Conservation (phyloP, 202 grass and related monocot species). For the Musa balbisiana region DNA sequence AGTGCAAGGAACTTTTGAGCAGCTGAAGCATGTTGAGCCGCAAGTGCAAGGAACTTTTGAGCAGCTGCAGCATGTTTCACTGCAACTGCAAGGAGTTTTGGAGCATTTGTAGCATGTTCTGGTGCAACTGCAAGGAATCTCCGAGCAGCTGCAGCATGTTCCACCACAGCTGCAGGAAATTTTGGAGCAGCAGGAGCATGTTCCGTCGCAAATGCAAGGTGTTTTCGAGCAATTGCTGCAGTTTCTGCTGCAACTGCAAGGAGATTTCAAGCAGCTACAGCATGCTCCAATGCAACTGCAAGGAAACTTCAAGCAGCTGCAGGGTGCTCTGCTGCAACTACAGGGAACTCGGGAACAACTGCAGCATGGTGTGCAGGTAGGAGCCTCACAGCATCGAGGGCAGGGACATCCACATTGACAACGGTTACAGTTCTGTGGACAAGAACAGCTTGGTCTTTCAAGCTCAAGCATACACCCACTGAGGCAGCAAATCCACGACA, state of each 20-base stretch:
- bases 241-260: neutral
- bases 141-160: neutral
- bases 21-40: neutral
- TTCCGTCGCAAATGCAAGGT: conserved; percentile 11
- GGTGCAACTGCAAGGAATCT: neutral
- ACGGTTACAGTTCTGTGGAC: conserved; percentile 1
- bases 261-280: neutral
- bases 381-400: neutral
- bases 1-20: neutral
- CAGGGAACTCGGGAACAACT: conserved; percentile 1
- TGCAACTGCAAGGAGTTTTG: neutral
- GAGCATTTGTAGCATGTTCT: conserved; percentile 17
- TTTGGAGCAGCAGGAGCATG: neutral
- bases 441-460: conserved; percentile 31
- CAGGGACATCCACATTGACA: conserved; percentile 24
- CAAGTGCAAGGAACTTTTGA: neutral
- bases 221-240: neutral
- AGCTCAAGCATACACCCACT: conserved; percentile 32
- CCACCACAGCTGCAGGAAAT: neutral
- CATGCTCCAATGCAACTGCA: neutral
- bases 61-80: neutral
- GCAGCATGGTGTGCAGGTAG: conserved; percentile 2
- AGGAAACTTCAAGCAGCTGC: conserved; percentile 7
- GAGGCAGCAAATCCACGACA: conserved; percentile 60
- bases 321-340: neutral